Percentiles rank a stretch among this genome's conserved stretches.
phyloP scores from a whole-genome alignment of 2,329 filamentous ascomycete genomes.

The Phaeosphaeriaceae sp. region DNA sequence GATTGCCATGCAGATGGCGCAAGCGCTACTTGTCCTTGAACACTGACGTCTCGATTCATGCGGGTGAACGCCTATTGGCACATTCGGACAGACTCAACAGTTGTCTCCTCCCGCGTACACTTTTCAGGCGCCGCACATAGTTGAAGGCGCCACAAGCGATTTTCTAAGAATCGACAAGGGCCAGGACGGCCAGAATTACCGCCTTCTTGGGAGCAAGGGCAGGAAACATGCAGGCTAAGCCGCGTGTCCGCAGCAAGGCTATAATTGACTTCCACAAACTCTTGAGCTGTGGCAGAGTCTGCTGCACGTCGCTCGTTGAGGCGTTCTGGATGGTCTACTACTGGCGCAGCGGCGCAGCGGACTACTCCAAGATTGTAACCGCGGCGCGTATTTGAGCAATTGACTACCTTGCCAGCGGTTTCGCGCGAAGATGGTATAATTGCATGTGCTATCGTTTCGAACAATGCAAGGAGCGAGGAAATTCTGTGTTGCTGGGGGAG shows the following conservation, averaged over 20 bases:
- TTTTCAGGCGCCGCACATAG: background rate
- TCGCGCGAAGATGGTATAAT: conserved; percentile 2
- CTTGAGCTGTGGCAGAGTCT: conserved; percentile 11
- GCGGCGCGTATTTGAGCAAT: conserved; percentile 17
- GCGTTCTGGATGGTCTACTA: conserved; percentile 12
- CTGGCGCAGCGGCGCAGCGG: conserved; percentile 15
- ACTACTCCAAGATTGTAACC: conserved; percentile 10
- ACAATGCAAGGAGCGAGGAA: conserved; percentile 2
- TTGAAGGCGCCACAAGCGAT: conserved; percentile 10
- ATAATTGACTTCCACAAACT: conserved; percentile 11
- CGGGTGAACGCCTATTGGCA: conserved; percentile 6
- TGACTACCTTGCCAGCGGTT: background rate
- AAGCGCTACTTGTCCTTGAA: conserved; percentile 17
- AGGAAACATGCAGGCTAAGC: conserved; percentile 10
- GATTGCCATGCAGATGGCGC: conserved; percentile 20
- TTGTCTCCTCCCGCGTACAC: conserved; percentile 4
- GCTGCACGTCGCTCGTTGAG: conserved; percentile 16
- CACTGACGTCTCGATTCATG: conserved; percentile 11
- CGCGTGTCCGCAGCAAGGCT: conserved; percentile 15
- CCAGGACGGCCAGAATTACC: conserved; percentile 1
- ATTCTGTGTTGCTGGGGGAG: conserved; percentile 10
- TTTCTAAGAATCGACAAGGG: conserved; percentile 1
- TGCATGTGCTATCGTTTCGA: background rate
- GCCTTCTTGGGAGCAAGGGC: conserved; percentile 4
- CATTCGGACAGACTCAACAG: conserved; percentile 1